phyloP scores from a whole-genome alignment of 2,329 filamentous ascomycete genomes.

The Paecilomyces formosus region DNA sequence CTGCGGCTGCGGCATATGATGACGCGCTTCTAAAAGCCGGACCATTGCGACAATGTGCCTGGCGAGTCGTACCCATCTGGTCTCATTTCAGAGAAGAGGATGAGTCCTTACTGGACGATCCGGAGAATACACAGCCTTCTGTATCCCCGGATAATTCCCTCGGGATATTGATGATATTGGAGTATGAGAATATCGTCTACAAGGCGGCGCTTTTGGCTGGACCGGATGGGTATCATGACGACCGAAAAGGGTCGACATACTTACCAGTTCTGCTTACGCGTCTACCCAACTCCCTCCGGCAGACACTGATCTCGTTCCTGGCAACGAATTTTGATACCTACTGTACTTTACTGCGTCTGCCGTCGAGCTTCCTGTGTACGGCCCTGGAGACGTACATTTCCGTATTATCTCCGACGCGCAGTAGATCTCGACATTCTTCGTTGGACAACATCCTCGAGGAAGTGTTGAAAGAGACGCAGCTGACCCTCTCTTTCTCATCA shows the following conservation, averaged over 20 bases:
- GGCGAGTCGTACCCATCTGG: conserved; percentile 30
- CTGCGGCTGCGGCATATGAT: conserved; percentile 21
- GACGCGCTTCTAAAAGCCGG: conserved; percentile 31
- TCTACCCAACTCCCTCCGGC: conserved; percentile 43
- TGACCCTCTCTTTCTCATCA: conserved; percentile 30
- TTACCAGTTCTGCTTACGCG: conserved; percentile 46
- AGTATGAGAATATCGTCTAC: conserved; percentile 44
- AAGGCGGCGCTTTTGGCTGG: conserved; percentile 44
- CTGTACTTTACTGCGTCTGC: conserved; percentile 36
- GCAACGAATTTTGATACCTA: conserved; percentile 45
- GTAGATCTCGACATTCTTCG: neutral
- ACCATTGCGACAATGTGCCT: conserved; percentile 40
- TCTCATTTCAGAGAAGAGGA: conserved; percentile 17
- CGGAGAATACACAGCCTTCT: conserved; percentile 10
- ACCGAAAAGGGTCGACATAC: conserved; percentile 33
- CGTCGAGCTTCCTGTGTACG: conserved; percentile 38
- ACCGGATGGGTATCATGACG: conserved; percentile 11
- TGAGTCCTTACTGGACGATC: conserved; percentile 11
- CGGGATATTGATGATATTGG: conserved; percentile 42
- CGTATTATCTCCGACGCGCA: conserved; percentile 3
- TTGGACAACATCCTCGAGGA: conserved; percentile 16
- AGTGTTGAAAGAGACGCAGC: conserved; percentile 30
- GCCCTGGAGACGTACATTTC: conserved; percentile 34
- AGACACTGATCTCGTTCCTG: conserved; percentile 43
- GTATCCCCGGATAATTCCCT: conserved; percentile 21